Percentiles rank a stretch among this genome's conserved stretches.
These are phyloP conservation scores for Claviceps lovelessii DNA, from an alignment of 2,329 filamentous ascomycete species.

Conservation along the genomic window DNA sequence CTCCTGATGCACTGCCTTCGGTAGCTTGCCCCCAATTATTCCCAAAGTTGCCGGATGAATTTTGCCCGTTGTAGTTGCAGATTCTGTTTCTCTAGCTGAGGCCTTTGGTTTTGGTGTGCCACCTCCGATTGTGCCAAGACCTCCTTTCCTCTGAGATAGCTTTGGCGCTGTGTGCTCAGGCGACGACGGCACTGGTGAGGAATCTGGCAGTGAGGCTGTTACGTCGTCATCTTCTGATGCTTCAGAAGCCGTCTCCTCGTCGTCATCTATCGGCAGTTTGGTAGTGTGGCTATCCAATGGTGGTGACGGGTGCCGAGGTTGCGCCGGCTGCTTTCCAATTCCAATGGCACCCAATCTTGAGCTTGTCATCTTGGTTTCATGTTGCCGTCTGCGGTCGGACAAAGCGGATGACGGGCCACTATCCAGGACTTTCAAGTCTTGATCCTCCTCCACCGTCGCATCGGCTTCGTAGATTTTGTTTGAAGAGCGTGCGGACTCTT, in stretches of 20 bases:
- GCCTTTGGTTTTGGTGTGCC: slow-evolving; percentile 10
- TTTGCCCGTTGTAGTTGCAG: not conserved
- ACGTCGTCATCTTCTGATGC: slow-evolving; percentile 19
- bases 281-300: slow-evolving; percentile 2
- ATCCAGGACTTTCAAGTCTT: slow-evolving; percentile 9
- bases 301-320: slow-evolving; percentile 10
- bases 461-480: slow-evolving; percentile 12
- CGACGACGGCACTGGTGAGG: slow-evolving; percentile 11
- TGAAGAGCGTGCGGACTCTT: slow-evolving; percentile 10
- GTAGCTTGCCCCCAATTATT: slow-evolving; percentile 16
- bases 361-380: slow-evolving; percentile 8
- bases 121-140: slow-evolving; percentile 29
- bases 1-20: slow-evolving; percentile 8
- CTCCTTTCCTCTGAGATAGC: slow-evolving; percentile 13
- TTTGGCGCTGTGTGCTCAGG: slow-evolving; percentile 8
- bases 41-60: slow-evolving; percentile 16
- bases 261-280: slow-evolving; percentile 9
- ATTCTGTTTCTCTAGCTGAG: not conserved
- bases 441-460: slow-evolving; percentile 20
- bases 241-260: slow-evolving; percentile 31
- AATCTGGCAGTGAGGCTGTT: slow-evolving; percentile 11
- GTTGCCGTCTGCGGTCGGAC: slow-evolving; percentile 7
- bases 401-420: slow-evolving; percentile 9
- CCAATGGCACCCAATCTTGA: slow-evolving; percentile 23
- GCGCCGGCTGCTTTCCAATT: slow-evolving; percentile 16